Base-by-base conservation (phyloP, 2,329 filamentous ascomycete genomes). In the Cladosporium cucumerinum region DNA sequence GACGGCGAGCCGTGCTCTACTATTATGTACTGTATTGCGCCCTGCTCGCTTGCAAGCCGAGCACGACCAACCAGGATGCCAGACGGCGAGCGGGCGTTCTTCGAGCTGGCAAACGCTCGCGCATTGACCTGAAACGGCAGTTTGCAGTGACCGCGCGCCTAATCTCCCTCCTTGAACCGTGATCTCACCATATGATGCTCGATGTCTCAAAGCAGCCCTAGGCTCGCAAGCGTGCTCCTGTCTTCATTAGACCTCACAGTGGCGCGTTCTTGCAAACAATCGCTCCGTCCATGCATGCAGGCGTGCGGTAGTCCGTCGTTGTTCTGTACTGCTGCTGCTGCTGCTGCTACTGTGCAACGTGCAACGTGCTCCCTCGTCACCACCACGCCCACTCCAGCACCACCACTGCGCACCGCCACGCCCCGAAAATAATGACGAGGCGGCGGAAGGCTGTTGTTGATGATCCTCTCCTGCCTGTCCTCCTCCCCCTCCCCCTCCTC, bases 41-140 rank as follows among this genome's bases (percentile, higher is more conserved):
- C 23, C 23, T 25, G 25, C 26, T 54, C 51, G 51, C 30, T 30
- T 54, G 23, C 51, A 30, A 54, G 51, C 51, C 51, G 51, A 32
- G 28, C n/a, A 8, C 7, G 14, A 18, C 28, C 57, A 60, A 49
- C n/a, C 57, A 30, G 57, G 57, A 30, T 57, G 18, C 12, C 6
- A 18, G 57, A 25, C 23, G 21, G 51, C 26, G 14, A 23, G 36
- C 43, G 39, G 55, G 34, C n/a, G n/a, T 36, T 59, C 57, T 36
- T 59, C 57, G 48, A 46, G 26, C 26, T 51, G 43, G 43, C 43
- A 34, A 61, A 61, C 59, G 59, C 30, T 61, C 46, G 59, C 39
- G 59, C 59, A 61, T 36, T 28, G 55, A 43, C 55, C 12, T 60
- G 26, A 30, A 60, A 59, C 57, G 34, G 57, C 57, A 34, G 55